Evolutionary conservation across 1,284 basidiomycete species (phyloP), one percentile per base, ranked within the genome.

Genomic region (Tylopilus sp.): DNA sequence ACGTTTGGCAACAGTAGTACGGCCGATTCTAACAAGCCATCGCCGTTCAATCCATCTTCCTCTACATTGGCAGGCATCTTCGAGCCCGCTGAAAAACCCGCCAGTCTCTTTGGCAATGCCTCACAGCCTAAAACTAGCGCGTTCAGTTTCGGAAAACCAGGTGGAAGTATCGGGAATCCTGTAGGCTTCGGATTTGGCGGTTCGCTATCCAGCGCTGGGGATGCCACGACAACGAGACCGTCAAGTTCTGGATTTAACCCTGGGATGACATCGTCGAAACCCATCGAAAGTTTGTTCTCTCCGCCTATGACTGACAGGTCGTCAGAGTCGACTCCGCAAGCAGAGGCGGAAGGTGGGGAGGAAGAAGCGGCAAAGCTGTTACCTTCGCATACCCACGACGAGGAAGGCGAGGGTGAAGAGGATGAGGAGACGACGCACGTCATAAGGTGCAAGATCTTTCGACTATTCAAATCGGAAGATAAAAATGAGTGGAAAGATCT

Each of bases 361-460:
- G 69, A 67, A 10, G 66, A 66, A 44, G 52, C 56, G 4, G 54
- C 56, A 30, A 65, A 63, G 51, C 41, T 76, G 26, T 54, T 74
- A 13, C 65, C 74, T 7, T 68, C 68, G 21, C 73, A 71, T 30
- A 69, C 69, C 25, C 78, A 83, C 55, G 86, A 87, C 55, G 72
- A 72, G 41, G 86, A 86, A 56, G 86, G 86, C n/a, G 81, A 81
- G 58, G 87, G 87, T 15, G 91, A 93, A 69, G 87, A 94, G 65
- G 75, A 85, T 37, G 91, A 94, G 64, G 82, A 84, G 48, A 91
- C 87, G 3, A 70, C 74, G 16, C 73, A 84, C 63, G 73, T 77
- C 44, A 71, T 79, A 45, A 79, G 77, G 59, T 73, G 78, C 41
- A 89, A 86, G 63, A 79, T 86, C 34, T 85, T 73, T 59, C 78